Conservation (phyloP, 129 eudicot genomes). For the Flaveria linearis region DNA sequence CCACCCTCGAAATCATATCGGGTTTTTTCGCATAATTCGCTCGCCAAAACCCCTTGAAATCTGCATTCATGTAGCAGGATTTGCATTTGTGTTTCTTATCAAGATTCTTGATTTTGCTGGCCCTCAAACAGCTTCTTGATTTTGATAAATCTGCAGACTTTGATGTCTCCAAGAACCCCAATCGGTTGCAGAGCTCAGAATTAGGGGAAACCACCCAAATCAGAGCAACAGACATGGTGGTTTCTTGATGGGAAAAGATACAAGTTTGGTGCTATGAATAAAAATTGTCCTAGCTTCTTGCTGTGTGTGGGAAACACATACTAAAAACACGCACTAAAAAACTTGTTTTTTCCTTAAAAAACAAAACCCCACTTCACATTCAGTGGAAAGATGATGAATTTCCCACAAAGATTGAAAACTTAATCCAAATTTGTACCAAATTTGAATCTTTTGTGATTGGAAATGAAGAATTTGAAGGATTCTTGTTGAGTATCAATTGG, state of each 20-base stretch:
- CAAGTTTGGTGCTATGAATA: constrained; percentile 18
- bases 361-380: constrained; percentile 44
- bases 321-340: constrained; percentile 29
- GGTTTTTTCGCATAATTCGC: constrained; percentile 33
- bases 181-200: constrained; percentile 55
- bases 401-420: constrained; percentile 33
- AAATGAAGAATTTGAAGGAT: constrained; percentile 23
- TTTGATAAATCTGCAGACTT: constrained; percentile 46
- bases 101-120: constrained; percentile 42
- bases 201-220: constrained; percentile 73
- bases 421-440: constrained; percentile 2
- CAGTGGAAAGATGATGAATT: constrained; percentile 35
- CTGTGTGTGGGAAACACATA: constrained; percentile 3
- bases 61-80: constrained; percentile 44
- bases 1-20: constrained; percentile 57
- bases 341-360: constrained; percentile 22
- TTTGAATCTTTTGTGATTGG: constrained; percentile 27
- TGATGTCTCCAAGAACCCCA: constrained; percentile 57
- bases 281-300: background rate
- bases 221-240: constrained; percentile 79
- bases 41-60: constrained; percentile 20
- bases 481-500: constrained; percentile 30
- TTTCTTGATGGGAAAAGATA: constrained; percentile 21
- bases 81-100: constrained; percentile 40
- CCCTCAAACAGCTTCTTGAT: constrained; percentile 33